Evolutionary conservation across 176 grass and related monocot genomes (phyloP).

Genomic region (Lolium multiflorum): DNA sequence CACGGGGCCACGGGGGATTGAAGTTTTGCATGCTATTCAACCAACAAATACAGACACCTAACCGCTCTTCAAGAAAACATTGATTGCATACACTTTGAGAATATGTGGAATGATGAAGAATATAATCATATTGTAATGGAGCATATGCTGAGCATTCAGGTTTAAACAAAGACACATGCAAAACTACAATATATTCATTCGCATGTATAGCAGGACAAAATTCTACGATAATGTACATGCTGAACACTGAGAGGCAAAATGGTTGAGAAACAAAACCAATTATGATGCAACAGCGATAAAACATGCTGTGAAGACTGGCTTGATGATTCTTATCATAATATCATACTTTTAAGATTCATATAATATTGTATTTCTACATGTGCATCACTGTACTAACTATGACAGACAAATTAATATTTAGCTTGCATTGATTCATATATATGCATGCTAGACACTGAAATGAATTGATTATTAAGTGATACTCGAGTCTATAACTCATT

Average conservation of each 20-base stretch:
- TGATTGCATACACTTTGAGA: constrained; percentile 14
- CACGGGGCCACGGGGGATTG: background rate
- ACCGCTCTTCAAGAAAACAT: background rate
- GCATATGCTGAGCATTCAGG: background rate
- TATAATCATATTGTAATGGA: constrained; percentile 1
- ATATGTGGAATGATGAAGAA: background rate
- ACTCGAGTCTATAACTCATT: background rate
- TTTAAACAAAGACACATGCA: constrained; percentile 12
- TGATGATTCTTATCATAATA: constrained; percentile 4
- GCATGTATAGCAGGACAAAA: constrained; percentile 19
- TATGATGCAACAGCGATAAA: constrained; percentile 30
- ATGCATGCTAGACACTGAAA: background rate
- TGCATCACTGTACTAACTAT: background rate
- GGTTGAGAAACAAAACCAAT: background rate
- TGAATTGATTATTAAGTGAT: background rate
- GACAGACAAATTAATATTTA: background rate
- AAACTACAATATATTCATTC: constrained; percentile 18
- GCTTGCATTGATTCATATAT: background rate
- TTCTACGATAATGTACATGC: constrained; percentile 3
- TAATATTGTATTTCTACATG: background rate
- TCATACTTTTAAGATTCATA: background rate
- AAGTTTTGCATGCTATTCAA: constrained; percentile 15
- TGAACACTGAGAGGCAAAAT: constrained; percentile 11
- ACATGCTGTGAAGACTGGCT: constrained; percentile 1
- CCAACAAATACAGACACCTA: constrained; percentile 9